These are phyloP conservation scores for Cardamine resedifolia DNA, from an alignment of 345 rosid genomes.

Conservation along the genomic window DNA sequence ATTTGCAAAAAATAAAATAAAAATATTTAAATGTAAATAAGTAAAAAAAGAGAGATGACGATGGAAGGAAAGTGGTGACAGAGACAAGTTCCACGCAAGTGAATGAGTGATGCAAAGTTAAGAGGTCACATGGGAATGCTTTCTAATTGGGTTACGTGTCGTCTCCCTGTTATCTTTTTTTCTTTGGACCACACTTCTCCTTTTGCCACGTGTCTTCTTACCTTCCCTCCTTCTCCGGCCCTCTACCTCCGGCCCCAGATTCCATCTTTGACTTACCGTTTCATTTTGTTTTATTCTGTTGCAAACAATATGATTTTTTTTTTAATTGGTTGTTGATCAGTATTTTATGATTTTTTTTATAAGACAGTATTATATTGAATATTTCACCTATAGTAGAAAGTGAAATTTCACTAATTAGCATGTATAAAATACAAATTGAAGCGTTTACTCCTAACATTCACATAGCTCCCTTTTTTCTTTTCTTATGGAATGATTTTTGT, in stretches of 20 bases:
- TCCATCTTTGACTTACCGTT: constrained; percentile 29
- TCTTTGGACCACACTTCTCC: constrained; percentile 35
- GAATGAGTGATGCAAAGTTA: constrained; percentile 26
- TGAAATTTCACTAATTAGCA: neutral
- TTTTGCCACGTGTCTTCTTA: constrained; percentile 29
- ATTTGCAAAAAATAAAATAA: neutral
- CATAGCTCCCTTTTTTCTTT: neutral
- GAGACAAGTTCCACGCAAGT: constrained; percentile 43
- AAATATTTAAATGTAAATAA: neutral
- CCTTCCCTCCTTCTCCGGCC: constrained; percentile 31
- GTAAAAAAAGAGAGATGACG: constrained; percentile 1
- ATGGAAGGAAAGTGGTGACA: constrained; percentile 37
- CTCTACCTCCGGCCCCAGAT: constrained; percentile 27
- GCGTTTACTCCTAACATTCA: neutral
- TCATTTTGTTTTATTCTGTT: neutral
- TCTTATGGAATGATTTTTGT: neutral
- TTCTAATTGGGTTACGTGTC: constrained; percentile 30
- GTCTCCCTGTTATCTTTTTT: constrained; percentile 19
- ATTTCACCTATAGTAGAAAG: neutral
- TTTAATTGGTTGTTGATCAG: neutral
- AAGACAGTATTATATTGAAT: too few species aligned
- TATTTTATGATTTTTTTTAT: too few species aligned
- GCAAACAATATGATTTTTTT: neutral
- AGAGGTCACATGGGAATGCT: constrained; percentile 38
- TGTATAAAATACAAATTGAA: neutral